These are phyloP conservation scores for Dendrothele bispora DNA, from an alignment of 768 basidiomycete species.

Conservation along the genomic window DNA sequence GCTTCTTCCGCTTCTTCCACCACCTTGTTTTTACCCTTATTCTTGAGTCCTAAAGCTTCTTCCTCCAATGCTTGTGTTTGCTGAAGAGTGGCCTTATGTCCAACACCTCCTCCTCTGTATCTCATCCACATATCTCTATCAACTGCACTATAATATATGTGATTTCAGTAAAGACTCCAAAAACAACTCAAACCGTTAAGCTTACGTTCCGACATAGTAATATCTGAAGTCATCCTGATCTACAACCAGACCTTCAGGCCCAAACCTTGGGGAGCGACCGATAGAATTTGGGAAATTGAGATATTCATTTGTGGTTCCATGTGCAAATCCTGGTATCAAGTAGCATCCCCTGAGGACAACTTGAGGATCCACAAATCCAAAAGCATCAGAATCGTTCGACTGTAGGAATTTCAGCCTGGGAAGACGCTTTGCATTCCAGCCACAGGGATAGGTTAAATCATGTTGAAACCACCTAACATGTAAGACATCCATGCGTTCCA, in stretches of 20 bases:
- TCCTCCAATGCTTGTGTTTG: background rate
- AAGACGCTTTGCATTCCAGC: conserved; percentile 18
- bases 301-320: conserved; percentile 5
- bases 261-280: background rate
- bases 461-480: conserved; percentile 22
- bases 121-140: conserved; percentile 20
- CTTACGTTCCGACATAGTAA: conserved; percentile 30
- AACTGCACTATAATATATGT: conserved; percentile 7
- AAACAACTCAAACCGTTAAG: background rate
- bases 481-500: conserved; percentile 21
- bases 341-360: conserved; percentile 28
- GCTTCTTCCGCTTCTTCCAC: background rate
- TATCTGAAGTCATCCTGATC: conserved; percentile 23
- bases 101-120: conserved; percentile 12
- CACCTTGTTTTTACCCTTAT: background rate
- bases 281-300: conserved; percentile 5
- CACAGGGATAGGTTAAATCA: conserved; percentile 7
- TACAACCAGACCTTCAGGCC: background rate
- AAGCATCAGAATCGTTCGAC: conserved; percentile 19
- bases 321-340: conserved; percentile 31
- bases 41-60: background rate
- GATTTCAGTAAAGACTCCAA: background rate
- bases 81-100: conserved; percentile 9
- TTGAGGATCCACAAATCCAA: conserved; percentile 37
- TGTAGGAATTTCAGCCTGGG: conserved; percentile 27